Evolutionary conservation across 306 rosid genomes (phyloP), one percentile per base, ranked within the genome.

Genomic region (Lathyrus aphaca): DNA sequence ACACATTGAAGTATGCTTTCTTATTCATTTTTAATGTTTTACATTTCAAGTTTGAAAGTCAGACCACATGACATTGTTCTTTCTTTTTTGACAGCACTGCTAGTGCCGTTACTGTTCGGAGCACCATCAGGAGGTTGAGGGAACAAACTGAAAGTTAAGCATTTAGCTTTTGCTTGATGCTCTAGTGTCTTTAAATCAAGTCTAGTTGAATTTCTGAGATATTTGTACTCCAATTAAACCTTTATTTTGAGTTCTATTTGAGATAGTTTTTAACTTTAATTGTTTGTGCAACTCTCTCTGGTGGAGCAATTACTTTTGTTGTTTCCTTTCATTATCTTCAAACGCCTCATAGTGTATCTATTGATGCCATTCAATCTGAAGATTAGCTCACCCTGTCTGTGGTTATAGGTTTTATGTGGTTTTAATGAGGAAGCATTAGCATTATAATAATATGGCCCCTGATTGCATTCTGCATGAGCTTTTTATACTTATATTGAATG

Each of bases 21-120:
- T 65, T 50, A 1, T 23, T 43, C 13, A 49, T 10, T 60, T 1
- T 11, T 2, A 9, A 37, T 4, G 5, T 27, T 63, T 45, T 40
- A n/a, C 44, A 45, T 35, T 4, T 15, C 0, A 6, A 8, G 8
- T 13, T 11, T 18, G 23, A 1, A 9, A 10, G 21, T 21, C 19
- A 29, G 32, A 0, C 5, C 8, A 5, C 19, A 18, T 78, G 11
- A 78, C 68, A 18, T 37, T 64, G 15, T 74, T 78, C 10, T 74
- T 9, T 3, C 2, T 51, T 1, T 13, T 71, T 44, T 79, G 21
- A 61, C 88, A 92, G 97, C 68, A 92, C 97, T 10, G 95, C 97
- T 0, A 82, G 87, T 78, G 97, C 95, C 1, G 96, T 89, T 73
- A 92, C 97, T 8, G 96, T 92, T 0, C 66, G 96, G 72, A 89